A percentile compares a stretch with the other conserved stretches of the same genome.
Evolutionary conservation across 1,284 basidiomycete species (phyloP).

Genomic region (Psilocybe mexicana): DNA sequence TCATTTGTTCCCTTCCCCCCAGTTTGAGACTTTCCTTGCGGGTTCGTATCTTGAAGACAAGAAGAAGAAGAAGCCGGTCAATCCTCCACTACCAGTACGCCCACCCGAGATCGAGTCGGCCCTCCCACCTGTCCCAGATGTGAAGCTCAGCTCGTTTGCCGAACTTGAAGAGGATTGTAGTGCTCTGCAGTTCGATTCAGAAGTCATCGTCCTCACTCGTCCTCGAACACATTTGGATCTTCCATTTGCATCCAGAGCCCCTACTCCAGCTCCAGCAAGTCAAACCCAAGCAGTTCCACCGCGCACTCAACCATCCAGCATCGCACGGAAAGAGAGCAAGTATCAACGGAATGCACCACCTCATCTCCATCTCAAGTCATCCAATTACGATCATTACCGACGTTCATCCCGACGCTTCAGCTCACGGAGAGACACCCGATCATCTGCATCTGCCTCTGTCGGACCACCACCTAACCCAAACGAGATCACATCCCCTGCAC

Average conservation of each 20-base stretch:
- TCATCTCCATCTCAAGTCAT: slow-evolving; percentile 5
- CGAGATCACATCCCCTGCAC: neutral
- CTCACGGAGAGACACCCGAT: neutral
- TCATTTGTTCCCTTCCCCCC: neutral
- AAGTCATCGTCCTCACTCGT: neutral
- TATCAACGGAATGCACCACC: slow-evolving; percentile 11
- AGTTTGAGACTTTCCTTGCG: neutral
- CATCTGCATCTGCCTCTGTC: neutral
- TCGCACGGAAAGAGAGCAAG: neutral
- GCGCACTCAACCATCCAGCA: neutral
- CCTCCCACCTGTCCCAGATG: neutral
- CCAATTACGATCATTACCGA: neutral
- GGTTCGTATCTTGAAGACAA: neutral
- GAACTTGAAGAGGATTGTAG: neutral
- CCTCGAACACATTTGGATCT: neutral
- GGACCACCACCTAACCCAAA: neutral
- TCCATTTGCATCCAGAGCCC: neutral
- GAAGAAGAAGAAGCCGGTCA: neutral
- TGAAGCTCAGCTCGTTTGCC: neutral
- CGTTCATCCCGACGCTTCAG: slow-evolving; percentile 5
- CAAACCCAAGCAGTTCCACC: neutral
- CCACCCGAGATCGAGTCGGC: neutral
- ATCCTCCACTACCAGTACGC: too few relatives aligned
- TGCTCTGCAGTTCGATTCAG: neutral
- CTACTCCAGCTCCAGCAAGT: neutral